A percentile compares a stretch with the other conserved stretches of the same genome.
phyloP scores from a whole-genome alignment of 768 basidiomycete species.

The Mycena sanguinolenta region DNA sequence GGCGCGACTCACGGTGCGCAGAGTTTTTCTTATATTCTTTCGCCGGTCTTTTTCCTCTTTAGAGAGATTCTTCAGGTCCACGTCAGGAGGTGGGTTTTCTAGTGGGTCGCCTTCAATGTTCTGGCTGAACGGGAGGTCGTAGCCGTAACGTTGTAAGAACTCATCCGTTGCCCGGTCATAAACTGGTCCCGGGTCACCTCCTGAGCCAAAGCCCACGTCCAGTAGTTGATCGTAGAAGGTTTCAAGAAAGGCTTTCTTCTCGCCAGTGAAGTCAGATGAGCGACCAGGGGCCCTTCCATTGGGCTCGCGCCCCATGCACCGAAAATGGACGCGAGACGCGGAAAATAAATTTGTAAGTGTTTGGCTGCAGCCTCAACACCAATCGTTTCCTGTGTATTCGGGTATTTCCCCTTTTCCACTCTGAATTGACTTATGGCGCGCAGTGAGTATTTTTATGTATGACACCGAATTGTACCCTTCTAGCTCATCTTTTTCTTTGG shows the following conservation, averaged over 20 bases:
- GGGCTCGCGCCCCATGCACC: neutral
- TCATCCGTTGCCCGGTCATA: neutral
- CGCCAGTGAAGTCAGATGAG: neutral
- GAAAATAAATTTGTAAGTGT: neutral
- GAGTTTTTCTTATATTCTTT: too few species aligned
- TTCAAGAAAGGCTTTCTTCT: neutral
- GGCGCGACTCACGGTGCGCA: too few species aligned
- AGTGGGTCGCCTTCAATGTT: neutral
- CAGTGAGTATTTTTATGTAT: too few species aligned
- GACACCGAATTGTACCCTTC: too few species aligned
- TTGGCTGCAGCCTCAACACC: too few species aligned
- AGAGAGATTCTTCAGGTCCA: too few species aligned
- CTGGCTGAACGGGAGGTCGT: neutral
- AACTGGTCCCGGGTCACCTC: neutral
- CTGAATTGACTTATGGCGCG: too few species aligned
- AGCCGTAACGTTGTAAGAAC: neutral
- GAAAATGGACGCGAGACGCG: too few species aligned
- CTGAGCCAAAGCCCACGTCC: too few species aligned
- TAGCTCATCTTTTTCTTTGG: too few species aligned
- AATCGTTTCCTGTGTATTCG: too few species aligned
- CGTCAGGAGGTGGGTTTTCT: neutral
- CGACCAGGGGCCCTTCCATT: neutral
- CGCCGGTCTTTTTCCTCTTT: too few species aligned
- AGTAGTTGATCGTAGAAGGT: neutral
- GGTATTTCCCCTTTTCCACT: conserved; percentile 6